phyloP scores from a whole-genome alignment of 2,329 filamentous ascomycete species.

The Cyclaneusma minus region DNA sequence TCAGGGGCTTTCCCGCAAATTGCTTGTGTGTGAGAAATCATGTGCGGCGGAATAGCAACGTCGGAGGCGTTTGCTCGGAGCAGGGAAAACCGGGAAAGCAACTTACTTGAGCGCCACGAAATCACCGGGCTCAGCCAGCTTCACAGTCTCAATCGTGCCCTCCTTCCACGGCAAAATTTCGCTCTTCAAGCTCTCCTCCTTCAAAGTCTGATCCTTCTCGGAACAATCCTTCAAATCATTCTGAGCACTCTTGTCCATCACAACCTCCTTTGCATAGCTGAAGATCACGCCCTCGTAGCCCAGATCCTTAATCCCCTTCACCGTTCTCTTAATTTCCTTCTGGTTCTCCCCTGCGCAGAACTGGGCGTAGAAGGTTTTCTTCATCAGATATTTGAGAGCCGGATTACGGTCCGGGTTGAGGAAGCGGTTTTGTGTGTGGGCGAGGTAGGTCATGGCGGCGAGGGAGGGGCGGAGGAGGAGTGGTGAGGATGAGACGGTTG shows the following conservation, averaged over 20 bases:
- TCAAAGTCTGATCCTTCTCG: slow-evolving; percentile 31
- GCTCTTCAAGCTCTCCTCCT: slow-evolving; percentile 30
- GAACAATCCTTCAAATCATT: slow-evolving; percentile 26
- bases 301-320: slow-evolving; percentile 49
- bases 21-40: no score
- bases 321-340: slow-evolving; percentile 49
- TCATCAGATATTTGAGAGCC: slow-evolving; percentile 52
- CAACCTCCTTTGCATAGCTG: slow-evolving; percentile 70
- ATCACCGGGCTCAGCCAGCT: slow-evolving; percentile 31
- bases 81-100: neutral
- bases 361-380: slow-evolving; percentile 76
- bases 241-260: slow-evolving; percentile 42
- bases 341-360: slow-evolving; percentile 75
- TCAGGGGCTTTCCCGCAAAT: no score
- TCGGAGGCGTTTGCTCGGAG: no score
- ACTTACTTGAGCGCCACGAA: slow-evolving; percentile 37
- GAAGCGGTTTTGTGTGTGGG: slow-evolving; percentile 49
- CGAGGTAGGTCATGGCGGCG: slow-evolving; percentile 49
- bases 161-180: slow-evolving; percentile 59
- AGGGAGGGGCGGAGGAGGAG: slow-evolving; percentile 57
- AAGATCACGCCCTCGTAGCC: slow-evolving; percentile 77
- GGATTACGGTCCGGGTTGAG: slow-evolving; percentile 65
- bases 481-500: slow-evolving; percentile 53
- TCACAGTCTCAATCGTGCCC: slow-evolving; percentile 61
- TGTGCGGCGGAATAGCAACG: no score